Conservation (phyloP, 2,329 filamentous ascomycete species). For the Talaromyces sp. region DNA sequence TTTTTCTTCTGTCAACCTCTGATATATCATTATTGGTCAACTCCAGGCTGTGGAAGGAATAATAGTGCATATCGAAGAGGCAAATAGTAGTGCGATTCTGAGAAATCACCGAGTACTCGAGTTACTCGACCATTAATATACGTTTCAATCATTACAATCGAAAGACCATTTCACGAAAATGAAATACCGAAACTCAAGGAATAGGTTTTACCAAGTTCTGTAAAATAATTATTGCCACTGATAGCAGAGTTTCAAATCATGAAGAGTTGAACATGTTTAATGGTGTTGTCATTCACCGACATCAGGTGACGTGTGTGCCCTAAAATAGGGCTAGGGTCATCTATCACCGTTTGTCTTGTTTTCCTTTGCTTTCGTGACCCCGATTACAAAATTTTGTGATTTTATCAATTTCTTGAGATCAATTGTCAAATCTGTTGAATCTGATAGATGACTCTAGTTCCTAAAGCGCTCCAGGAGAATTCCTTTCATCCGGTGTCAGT, state of each 20-base stretch:
- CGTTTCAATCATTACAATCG: not conserved
- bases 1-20: not conserved
- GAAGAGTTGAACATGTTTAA: not conserved
- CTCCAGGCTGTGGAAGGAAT: not conserved
- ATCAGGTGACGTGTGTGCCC: not conserved
- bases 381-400: not conserved
- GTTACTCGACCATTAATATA: not conserved
- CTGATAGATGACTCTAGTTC: not conserved
- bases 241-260: not conserved
- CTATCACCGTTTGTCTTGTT: not conserved
- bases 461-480: not conserved
- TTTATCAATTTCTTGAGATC: not conserved
- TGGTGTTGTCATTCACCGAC: too few relatives aligned
- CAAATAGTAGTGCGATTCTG: not conserved
- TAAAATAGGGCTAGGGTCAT: not conserved
- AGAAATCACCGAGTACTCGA: not conserved
- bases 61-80: not conserved
- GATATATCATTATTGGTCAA: not conserved
- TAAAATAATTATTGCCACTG: not conserved
- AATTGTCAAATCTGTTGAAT: not conserved
- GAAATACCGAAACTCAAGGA: slow-evolving; percentile 5
- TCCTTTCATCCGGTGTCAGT: not conserved
- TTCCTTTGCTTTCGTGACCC: not conserved
- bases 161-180: not conserved
- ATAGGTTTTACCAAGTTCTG: too few relatives aligned